A percentile compares a stretch with the other conserved stretches of the same genome.
These are phyloP conservation scores for Fusarium globosum DNA, from an alignment of 2,329 filamentous ascomycete genomes.

Conservation along the genomic window DNA sequence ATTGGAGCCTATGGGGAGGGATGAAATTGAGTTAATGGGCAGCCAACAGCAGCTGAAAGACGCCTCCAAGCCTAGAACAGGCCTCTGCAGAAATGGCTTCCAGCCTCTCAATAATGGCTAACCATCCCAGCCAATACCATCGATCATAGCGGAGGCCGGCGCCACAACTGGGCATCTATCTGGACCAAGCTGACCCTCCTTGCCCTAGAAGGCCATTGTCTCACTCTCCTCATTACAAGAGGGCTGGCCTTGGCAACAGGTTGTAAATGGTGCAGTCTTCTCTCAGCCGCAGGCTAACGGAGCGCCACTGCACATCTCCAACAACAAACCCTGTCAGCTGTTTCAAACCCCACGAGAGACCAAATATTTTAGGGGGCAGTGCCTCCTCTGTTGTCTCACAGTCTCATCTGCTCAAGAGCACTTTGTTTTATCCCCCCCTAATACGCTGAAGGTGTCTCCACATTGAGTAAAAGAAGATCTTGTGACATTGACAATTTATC, in stretches of 20 bases:
- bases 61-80: not conserved
- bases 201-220: not conserved
- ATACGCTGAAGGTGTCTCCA: not conserved
- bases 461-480: not conserved
- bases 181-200: not conserved
- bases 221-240: not conserved
- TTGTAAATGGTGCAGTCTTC: not conserved
- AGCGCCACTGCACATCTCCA: not conserved
- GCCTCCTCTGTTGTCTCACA: not conserved
- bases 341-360: not conserved
- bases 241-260: not conserved
- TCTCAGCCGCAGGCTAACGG: not conserved
- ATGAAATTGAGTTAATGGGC: not conserved
- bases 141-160: not conserved
- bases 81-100: not conserved
- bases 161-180: not conserved
- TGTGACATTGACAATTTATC: not conserved
- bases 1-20: not conserved
- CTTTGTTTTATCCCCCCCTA: accelerated
- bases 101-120: not conserved
- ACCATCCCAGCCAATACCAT: not conserved
- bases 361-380: not conserved
- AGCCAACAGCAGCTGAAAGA: not conserved
- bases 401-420: accelerated
- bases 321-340: not conserved